phyloP scores from a whole-genome alignment of 2,329 filamentous ascomycete genomes.

The Conoideocrella luteorostrata region DNA sequence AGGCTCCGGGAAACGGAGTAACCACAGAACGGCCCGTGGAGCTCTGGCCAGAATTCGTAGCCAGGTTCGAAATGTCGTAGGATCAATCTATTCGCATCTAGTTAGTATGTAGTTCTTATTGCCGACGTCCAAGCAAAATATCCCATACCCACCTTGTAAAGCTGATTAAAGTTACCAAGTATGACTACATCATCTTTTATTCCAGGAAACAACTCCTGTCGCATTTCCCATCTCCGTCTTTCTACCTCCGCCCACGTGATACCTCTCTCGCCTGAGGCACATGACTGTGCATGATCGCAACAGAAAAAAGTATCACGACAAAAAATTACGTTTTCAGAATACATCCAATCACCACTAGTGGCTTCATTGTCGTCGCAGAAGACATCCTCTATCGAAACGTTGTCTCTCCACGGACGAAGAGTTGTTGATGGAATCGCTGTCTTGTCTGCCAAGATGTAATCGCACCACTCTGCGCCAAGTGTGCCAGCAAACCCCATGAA shows the following conservation, averaged over 20 bases:
- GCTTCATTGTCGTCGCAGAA: slow-evolving; percentile 60
- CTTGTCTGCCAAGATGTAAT: slow-evolving; percentile 87
- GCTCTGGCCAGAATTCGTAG: slow-evolving; percentile 79
- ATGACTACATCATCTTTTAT: slow-evolving; percentile 81
- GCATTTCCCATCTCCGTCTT: slow-evolving; percentile 78
- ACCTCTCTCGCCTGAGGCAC: slow-evolving; percentile 59
- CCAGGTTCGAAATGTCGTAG: slow-evolving; percentile 93
- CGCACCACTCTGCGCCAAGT: slow-evolving; percentile 94
- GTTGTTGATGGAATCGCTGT: slow-evolving; percentile 80
- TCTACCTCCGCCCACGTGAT: slow-evolving; percentile 83
- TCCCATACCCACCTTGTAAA: slow-evolving; percentile 73
- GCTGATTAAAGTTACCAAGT: slow-evolving; percentile 94
- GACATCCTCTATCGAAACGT: slow-evolving; percentile 66
- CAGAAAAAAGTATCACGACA: slow-evolving; percentile 96
- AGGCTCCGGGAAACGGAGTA: slow-evolving; percentile 91
- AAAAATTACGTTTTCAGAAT: slow-evolving; percentile 94
- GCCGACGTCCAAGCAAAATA: neutral
- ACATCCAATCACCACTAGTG: slow-evolving; percentile 77
- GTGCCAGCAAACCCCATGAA: slow-evolving; percentile 99
- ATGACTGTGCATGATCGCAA: slow-evolving; percentile 91
- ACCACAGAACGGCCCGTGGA: slow-evolving; percentile 87
- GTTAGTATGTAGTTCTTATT: neutral
- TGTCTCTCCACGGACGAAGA: slow-evolving; percentile 71
- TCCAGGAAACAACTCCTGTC: slow-evolving; percentile 81
- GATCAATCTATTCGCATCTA: slow-evolving; percentile 66